These are phyloP conservation scores for Chrysophaeum taylorii DNA, from an alignment of 352 stramenopile genomes.

Conservation along the genomic window DNA sequence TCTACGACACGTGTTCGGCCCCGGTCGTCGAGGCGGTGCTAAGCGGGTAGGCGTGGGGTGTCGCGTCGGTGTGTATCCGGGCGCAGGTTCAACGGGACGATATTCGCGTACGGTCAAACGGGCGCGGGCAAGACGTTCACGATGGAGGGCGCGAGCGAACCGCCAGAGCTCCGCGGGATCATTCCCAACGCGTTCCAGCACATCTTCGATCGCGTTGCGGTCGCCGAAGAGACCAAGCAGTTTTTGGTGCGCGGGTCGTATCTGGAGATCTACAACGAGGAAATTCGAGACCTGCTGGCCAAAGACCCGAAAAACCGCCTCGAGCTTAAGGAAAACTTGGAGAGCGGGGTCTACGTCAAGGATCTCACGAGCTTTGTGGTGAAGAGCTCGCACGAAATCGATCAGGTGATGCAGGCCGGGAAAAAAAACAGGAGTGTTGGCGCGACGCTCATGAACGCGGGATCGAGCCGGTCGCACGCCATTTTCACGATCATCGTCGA, in stretches of 20 bases:
- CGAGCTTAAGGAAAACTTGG: conserved; percentile 37
- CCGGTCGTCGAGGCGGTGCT: conserved; percentile 80
- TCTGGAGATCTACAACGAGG: conserved; percentile 85
- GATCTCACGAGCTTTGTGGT: conserved; percentile 59
- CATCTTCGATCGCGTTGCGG: conserved; percentile 53
- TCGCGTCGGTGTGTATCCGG: too few species aligned
- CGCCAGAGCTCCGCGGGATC: conserved; percentile 63
- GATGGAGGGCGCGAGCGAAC: conserved; percentile 41
- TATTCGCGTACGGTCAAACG: conserved; percentile 24
- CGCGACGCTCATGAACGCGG: conserved; percentile 88
- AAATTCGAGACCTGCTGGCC: conserved; percentile 73
- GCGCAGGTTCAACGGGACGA: conserved; percentile 46
- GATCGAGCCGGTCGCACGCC: conserved; percentile 87
- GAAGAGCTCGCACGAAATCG: conserved; percentile 64
- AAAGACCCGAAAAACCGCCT: conserved; percentile 37
- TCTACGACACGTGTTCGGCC: conserved; percentile 75
- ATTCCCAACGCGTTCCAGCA: conserved; percentile 75
- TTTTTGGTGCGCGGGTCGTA: conserved; percentile 76
- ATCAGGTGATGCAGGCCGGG: conserved; percentile 74
- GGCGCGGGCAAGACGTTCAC: conserved; percentile 63
- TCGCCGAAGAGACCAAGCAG: conserved; percentile 54
- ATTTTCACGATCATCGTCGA: conserved; percentile 94
- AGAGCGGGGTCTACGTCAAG: conserved; percentile 87
- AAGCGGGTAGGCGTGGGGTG: too few species aligned
- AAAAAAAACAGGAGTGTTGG: conserved; percentile 87